Percentiles rank a stretch among this genome's conserved stretches.
These are phyloP conservation scores for Cercospora sp. DNA, from an alignment of 2,329 filamentous ascomycete species.

Conservation along the genomic window DNA sequence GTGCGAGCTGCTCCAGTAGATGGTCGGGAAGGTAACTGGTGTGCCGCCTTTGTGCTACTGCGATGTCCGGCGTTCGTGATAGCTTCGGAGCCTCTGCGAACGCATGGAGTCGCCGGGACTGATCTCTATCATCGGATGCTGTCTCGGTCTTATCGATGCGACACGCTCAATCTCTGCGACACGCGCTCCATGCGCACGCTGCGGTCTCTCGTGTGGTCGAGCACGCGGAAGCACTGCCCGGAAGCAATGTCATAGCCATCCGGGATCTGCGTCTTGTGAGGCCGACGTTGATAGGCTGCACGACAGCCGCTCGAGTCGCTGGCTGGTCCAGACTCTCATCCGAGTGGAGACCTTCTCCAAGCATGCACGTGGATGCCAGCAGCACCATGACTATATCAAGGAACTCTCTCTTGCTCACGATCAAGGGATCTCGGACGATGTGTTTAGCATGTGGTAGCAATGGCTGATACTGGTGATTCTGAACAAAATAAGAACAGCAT, in stretches of 20 bases:
- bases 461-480: too few species aligned
- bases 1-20: slow-evolving; percentile 20
- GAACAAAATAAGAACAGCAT: too few species aligned
- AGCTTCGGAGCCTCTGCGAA: slow-evolving; percentile 13
- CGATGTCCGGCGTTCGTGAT: slow-evolving; percentile 15
- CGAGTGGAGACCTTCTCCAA: neutral
- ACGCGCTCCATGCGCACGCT: slow-evolving; percentile 1
- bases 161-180: neutral
- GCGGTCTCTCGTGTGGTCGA: slow-evolving; percentile 9
- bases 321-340: neutral
- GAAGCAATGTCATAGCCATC: slow-evolving; percentile 3
- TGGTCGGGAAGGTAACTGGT: slow-evolving; percentile 17
- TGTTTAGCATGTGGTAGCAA: too few species aligned
- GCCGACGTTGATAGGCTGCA: slow-evolving; percentile 1
- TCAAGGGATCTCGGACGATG: too few species aligned
- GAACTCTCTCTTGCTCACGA: neutral
- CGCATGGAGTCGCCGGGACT: slow-evolving; percentile 14
- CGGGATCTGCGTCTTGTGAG: neutral
- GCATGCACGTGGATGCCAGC: slow-evolving; percentile 1
- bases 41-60: slow-evolving; percentile 23
- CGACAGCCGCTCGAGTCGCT: slow-evolving; percentile 8
- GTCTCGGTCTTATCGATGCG: neutral
- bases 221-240: slow-evolving; percentile 12
- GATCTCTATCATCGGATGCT: neutral
- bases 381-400: neutral